Evolutionary conservation across 2,329 filamentous ascomycete genomes (phyloP).

Genomic region (Hypoxylon sp.): DNA sequence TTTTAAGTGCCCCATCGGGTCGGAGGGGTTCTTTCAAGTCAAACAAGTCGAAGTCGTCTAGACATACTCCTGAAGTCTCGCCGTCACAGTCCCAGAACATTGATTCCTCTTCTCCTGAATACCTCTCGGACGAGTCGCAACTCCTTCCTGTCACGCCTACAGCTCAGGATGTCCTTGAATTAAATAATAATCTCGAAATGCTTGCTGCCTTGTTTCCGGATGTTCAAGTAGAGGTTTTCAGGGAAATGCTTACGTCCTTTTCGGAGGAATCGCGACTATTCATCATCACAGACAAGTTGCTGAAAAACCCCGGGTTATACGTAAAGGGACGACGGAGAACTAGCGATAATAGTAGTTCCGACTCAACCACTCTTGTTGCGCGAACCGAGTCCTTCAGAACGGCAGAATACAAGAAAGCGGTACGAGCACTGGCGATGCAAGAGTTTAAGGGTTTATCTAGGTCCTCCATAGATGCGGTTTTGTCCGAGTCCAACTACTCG

Average conservation of each 20-base stretch:
- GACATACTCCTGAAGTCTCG: constrained; percentile 39
- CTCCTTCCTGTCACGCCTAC: constrained; percentile 65
- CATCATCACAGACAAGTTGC: constrained; percentile 81
- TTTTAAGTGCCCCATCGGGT: constrained; percentile 47
- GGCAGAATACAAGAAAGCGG: constrained; percentile 76
- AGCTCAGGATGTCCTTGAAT: constrained; percentile 73
- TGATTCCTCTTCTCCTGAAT: constrained; percentile 57
- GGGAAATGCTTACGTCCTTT: constrained; percentile 83
- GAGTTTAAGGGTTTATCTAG: constrained; percentile 83
- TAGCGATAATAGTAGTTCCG: constrained; percentile 48
- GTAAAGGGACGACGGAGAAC: constrained; percentile 76
- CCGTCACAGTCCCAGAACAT: constrained; percentile 42
- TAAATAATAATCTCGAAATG: constrained; percentile 78
- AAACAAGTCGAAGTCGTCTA: constrained; percentile 37
- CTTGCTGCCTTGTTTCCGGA: constrained; percentile 83
- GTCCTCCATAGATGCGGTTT: constrained; percentile 81
- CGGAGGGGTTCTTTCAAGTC: constrained; percentile 42
- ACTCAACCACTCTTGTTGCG: constrained; percentile 61
- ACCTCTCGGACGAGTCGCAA: constrained; percentile 70
- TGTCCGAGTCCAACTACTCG: constrained; percentile 85
- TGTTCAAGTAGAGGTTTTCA: constrained; percentile 85
- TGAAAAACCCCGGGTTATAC: constrained; percentile 79
- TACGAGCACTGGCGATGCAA: constrained; percentile 75
- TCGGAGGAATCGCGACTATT: constrained; percentile 82
- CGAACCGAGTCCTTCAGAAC: constrained; percentile 77